These are phyloP conservation scores for Cytospora piceae DNA, from an alignment of 2,329 filamentous ascomycete genomes.

Conservation along the genomic window DNA sequence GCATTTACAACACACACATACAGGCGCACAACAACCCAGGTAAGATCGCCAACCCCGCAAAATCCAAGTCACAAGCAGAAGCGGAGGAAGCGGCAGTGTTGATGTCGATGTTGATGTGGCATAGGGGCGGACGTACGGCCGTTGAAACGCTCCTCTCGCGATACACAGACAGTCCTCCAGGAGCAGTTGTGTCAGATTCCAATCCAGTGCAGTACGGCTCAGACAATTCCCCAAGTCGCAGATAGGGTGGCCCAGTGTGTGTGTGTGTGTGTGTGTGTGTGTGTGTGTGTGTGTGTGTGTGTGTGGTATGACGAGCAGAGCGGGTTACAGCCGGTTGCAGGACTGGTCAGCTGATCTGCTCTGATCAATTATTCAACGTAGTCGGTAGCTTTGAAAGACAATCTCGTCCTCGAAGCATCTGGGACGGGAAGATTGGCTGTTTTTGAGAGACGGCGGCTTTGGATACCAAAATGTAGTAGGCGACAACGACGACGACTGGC, in stretches of 20 bases:
- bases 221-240: background rate
- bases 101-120: slow-evolving; percentile 6
- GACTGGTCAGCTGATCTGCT: background rate
- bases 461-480: background rate
- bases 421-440: background rate
- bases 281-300: slow-evolving; percentile 25
- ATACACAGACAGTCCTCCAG: slow-evolving; percentile 4
- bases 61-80: slow-evolving; percentile 4
- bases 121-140: slow-evolving; percentile 15
- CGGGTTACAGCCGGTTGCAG: slow-evolving; percentile 14
- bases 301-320: slow-evolving; percentile 22
- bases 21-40: slow-evolving; percentile 1
- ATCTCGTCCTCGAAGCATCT: background rate
- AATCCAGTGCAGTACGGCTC: background rate
- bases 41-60: background rate
- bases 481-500: background rate
- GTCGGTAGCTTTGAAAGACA: background rate
- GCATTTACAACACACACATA: slow-evolving; percentile 12
- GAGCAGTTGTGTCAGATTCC: background rate
- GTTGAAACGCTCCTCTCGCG: slow-evolving; percentile 4
- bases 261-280: slow-evolving; percentile 24
- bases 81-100: background rate
- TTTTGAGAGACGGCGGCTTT: slow-evolving; percentile 5
- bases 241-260: slow-evolving; percentile 16
- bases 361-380: background rate